Conservation (phyloP, 1,284 basidiomycete genomes). For the Pseudozyma tsukubaensis region DNA sequence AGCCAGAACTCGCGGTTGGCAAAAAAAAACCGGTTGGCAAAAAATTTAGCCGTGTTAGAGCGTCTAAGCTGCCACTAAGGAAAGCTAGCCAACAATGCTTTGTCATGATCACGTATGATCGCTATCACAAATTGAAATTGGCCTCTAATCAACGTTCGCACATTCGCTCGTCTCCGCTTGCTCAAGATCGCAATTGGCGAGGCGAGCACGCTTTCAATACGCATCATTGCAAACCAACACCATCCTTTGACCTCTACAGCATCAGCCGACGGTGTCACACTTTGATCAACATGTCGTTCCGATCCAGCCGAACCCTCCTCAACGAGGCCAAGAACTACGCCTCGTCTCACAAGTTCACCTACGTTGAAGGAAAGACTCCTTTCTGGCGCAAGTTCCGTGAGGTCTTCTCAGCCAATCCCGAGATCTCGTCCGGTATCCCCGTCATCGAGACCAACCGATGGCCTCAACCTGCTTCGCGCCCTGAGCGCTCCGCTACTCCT, state of each 20-base stretch:
- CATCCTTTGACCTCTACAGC: background rate
- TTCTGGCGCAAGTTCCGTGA: constrained; percentile 68
- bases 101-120: no score
- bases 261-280: background rate
- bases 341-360: constrained; percentile 62
- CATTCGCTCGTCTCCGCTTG: background rate
- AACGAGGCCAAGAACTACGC: constrained; percentile 57
- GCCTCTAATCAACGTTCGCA: background rate
- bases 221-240: background rate
- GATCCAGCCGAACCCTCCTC: constrained; percentile 49
- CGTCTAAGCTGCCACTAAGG: background rate
- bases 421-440: constrained; percentile 92
- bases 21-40: no score
- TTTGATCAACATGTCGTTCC: constrained; percentile 36
- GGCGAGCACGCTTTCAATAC: no score
- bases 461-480: constrained; percentile 85
- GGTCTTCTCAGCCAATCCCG: constrained; percentile 77
- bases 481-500: constrained; percentile 85
- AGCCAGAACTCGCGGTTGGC: background rate
- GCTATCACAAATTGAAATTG: no score
- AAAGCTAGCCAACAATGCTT: no score
- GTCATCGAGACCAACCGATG: constrained; percentile 78
- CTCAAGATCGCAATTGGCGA: no score
- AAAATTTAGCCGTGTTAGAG: background rate
- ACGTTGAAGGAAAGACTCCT: constrained; percentile 64